These are phyloP conservation scores for Mytilinidion resinicola DNA, from an alignment of 495 filamentous ascomycete species.

Conservation along the genomic window DNA sequence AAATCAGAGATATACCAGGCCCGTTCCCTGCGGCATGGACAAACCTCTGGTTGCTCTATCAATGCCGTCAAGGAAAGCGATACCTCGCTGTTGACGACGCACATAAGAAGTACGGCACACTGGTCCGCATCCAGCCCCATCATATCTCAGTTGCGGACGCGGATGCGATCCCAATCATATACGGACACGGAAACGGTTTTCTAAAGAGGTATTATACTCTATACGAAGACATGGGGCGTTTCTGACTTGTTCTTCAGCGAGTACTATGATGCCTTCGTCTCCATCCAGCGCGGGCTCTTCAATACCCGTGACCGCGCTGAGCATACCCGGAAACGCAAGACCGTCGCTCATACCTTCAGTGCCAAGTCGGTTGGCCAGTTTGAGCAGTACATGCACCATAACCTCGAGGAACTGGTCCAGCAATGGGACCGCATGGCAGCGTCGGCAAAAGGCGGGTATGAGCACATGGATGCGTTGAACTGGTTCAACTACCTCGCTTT, in stretches of 20 bases:
- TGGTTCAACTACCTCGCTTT: slow-evolving; percentile 97
- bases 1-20: slow-evolving; percentile 58
- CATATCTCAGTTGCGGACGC: slow-evolving; percentile 57
- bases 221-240: neutral
- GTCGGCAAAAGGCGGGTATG: slow-evolving; percentile 47
- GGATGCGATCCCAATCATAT: slow-evolving; percentile 50
- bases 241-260: slow-evolving; percentile 40
- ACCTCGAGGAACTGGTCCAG: slow-evolving; percentile 65
- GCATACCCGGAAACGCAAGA: slow-evolving; percentile 87
- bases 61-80: slow-evolving; percentile 59
- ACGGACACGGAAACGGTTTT: slow-evolving; percentile 46
- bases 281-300: slow-evolving; percentile 80
- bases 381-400: slow-evolving; percentile 81
- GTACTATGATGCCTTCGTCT: slow-evolving; percentile 90
- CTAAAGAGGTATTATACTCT: slow-evolving; percentile 34
- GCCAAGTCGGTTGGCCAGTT: slow-evolving; percentile 77
- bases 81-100: slow-evolving; percentile 61
- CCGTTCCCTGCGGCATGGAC: slow-evolving; percentile 66
- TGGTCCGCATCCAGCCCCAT: slow-evolving; percentile 55
- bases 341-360: slow-evolving; percentile 79
- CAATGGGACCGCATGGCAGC: slow-evolving; percentile 56
- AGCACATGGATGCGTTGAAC: slow-evolving; percentile 67
- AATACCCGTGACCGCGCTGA: slow-evolving; percentile 79
- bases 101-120: slow-evolving; percentile 62
- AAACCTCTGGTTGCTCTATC: slow-evolving; percentile 71